phyloP scores from a whole-genome alignment of 1,284 basidiomycete genomes.

The Vanrija pseudolonga region DNA sequence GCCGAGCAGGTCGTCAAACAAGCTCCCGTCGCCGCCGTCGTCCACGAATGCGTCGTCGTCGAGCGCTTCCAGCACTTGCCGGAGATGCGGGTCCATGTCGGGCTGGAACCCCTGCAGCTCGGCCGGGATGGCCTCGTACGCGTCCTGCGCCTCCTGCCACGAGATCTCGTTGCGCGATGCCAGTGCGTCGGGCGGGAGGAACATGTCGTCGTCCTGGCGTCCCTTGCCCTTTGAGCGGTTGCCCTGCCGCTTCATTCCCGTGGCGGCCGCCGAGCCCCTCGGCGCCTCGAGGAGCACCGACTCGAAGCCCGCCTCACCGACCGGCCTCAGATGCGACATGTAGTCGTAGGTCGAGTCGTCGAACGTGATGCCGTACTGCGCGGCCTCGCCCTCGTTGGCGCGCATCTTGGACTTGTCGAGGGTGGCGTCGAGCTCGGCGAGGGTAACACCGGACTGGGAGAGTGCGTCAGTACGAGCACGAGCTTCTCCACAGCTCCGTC shows the following conservation, averaged over 20 bases:
- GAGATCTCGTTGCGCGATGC: conserved; percentile 70
- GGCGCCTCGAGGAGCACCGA: conserved; percentile 66
- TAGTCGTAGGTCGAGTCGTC: conserved; percentile 99
- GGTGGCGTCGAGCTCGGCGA: conserved; percentile 56
- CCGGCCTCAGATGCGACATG: conserved; percentile 87
- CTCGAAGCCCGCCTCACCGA: conserved; percentile 67
- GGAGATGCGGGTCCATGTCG: conserved; percentile 92
- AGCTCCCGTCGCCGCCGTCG: conserved; percentile 60
- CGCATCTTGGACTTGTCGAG: conserved; percentile 36
- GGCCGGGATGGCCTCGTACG: conserved; percentile 66
- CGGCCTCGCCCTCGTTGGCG: conserved; percentile 71
- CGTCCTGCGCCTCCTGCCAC: conserved; percentile 60
- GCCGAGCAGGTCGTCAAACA: conserved; percentile 35
- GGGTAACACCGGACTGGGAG: conserved; percentile 54
- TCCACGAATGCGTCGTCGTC: conserved; percentile 92
- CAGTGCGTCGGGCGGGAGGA: conserved; percentile 65
- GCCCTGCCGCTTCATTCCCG: conserved; percentile 35
- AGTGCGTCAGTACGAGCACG: background rate
- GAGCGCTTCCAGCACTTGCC: conserved; percentile 89
- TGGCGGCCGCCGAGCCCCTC: conserved; percentile 39
- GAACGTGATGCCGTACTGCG: conserved; percentile 86
- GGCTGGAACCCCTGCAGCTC: conserved; percentile 86
- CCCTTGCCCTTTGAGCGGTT: conserved; percentile 34
- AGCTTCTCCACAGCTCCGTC: background rate
- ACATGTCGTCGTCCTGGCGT: conserved; percentile 39